Conservation (phyloP, 2,329 filamentous ascomycete genomes). For the Grosmannia serpens region DNA sequence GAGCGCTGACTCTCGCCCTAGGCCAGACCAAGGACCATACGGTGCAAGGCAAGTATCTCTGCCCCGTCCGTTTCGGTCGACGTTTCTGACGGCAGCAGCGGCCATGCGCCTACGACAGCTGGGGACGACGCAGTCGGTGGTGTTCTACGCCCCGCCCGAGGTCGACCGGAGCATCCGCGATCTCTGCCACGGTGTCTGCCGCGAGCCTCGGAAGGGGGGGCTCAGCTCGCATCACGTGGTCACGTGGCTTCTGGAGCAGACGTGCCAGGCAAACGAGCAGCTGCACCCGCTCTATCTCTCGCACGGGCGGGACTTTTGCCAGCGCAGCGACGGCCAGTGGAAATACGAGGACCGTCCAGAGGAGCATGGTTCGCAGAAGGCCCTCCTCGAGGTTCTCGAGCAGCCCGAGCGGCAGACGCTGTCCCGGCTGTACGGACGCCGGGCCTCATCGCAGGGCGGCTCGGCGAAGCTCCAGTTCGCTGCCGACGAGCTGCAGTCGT, state of each 20-base stretch:
- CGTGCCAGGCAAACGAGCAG: slow-evolving; percentile 47
- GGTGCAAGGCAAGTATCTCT: too few species aligned
- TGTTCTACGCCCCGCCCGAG: slow-evolving; percentile 46
- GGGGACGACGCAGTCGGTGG: slow-evolving; percentile 39
- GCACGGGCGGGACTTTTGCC: slow-evolving; percentile 51
- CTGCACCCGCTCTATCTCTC: slow-evolving; percentile 45
- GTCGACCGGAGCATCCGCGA: slow-evolving; percentile 50
- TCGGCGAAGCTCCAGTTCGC: too few species aligned
- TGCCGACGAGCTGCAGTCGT: slow-evolving; percentile 16
- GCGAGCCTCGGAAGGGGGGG: too few species aligned
- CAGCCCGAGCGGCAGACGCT: slow-evolving; percentile 46
- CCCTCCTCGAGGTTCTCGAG: slow-evolving; percentile 27
- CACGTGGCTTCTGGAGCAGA: slow-evolving; percentile 52
- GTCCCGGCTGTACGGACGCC: slow-evolving; percentile 42
- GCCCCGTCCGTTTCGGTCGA: too few species aligned
- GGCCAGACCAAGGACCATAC: slow-evolving; percentile 49
- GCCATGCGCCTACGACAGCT: slow-evolving; percentile 56
- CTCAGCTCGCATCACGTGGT: slow-evolving; percentile 32
- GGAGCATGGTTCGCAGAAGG: too few species aligned
- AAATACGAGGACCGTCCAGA: too few species aligned
- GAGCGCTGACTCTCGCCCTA: slow-evolving; percentile 43
- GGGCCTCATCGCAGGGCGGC: too few species aligned
- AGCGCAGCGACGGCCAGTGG: slow-evolving; percentile 34
- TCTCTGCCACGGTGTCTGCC: slow-evolving; percentile 21
- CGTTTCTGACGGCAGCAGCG: too few species aligned